These are phyloP conservation scores for Stipa capillata DNA, from an alignment of 176 grass and related monocot genomes.

Conservation along the genomic window DNA sequence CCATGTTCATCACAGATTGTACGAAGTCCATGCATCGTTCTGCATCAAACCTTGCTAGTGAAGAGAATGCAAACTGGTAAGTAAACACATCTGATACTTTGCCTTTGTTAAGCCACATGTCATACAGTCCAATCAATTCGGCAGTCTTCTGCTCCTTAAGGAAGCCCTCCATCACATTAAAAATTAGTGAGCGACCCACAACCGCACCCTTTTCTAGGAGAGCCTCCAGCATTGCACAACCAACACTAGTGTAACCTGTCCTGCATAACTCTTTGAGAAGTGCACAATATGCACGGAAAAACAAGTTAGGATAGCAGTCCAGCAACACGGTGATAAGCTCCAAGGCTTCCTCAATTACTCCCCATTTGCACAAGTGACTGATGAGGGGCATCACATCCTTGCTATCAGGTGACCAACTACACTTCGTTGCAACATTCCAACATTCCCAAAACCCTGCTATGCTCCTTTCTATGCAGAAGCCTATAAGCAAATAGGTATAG, in stretches of 20 bases:
- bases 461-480: constrained; percentile 62
- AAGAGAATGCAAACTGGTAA: constrained; percentile 24
- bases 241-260: constrained; percentile 62
- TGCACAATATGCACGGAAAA: constrained; percentile 31
- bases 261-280: constrained; percentile 68
- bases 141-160: constrained; percentile 58
- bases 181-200: constrained; percentile 32
- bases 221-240: constrained; percentile 70
- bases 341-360: constrained; percentile 65
- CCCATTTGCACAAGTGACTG: constrained; percentile 59
- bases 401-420: constrained; percentile 47
- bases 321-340: constrained; percentile 42
- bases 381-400: constrained; percentile 39
- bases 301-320: constrained; percentile 26
- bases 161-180: constrained; percentile 70
- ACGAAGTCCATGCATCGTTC: constrained; percentile 47
- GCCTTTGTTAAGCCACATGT: constrained; percentile 48
- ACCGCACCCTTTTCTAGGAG: constrained; percentile 48
- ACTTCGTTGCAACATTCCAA: constrained; percentile 49
- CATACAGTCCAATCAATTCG: constrained; percentile 69
- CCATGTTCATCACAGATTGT: constrained; percentile 22
- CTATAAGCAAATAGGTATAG: constrained; percentile 51
- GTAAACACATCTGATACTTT: constrained; percentile 7
- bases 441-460: constrained; percentile 61
- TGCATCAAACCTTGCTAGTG: constrained; percentile 38